Conservation (phyloP, 768 basidiomycete genomes). For the Mycena sanguinolenta region DNA sequence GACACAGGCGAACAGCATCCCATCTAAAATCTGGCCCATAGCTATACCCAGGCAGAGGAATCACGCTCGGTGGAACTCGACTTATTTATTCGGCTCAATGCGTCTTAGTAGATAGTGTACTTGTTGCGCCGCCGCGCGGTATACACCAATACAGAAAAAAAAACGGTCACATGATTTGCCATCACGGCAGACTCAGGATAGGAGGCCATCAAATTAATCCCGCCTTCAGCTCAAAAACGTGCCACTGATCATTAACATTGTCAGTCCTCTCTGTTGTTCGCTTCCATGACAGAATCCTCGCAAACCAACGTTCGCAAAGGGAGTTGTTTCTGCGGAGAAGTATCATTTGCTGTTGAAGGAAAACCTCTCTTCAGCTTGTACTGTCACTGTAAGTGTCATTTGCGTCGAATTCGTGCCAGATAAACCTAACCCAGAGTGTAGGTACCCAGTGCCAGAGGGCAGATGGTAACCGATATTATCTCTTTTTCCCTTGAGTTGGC, state of each 20-base stretch:
- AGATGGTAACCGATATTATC: constrained; percentile 16
- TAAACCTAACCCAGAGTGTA: background rate
- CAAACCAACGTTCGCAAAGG: constrained; percentile 25
- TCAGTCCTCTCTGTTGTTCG: too few species aligned
- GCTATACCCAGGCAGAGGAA: too few species aligned
- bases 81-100: too few species aligned
- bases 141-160: too few species aligned
- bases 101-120: too few species aligned
- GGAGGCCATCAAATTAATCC: background rate
- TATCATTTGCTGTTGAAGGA: constrained; percentile 23
- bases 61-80: too few species aligned
- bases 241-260: background rate
- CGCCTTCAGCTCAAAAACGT: background rate
- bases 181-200: too few species aligned
- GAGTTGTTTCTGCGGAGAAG: constrained; percentile 30
- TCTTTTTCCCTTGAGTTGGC: background rate
- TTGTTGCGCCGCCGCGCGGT: too few species aligned
- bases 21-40: too few species aligned
- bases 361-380: constrained; percentile 36
- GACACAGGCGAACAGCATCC: too few species aligned
- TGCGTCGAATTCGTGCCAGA: background rate
- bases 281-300: constrained; percentile 8
- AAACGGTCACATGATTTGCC: too few species aligned
- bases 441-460: constrained; percentile 32
- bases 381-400: constrained; percentile 34